Evolutionary conservation across 305 asterid species (phyloP).

Genomic region (Caryopteris hybrid): DNA sequence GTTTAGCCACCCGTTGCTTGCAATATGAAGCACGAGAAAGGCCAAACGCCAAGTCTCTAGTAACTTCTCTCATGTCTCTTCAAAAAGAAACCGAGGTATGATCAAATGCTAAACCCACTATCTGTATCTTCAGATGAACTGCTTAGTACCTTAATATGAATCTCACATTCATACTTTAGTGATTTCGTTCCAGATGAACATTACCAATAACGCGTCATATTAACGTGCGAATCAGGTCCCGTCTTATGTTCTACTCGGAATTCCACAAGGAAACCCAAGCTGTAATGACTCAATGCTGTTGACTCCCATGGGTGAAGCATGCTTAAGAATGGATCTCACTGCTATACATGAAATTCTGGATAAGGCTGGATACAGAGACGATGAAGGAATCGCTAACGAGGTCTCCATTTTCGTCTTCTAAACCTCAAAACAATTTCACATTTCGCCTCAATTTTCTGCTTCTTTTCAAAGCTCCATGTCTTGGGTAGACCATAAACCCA

Average conservation of each 20-base stretch:
- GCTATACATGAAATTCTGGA: conserved; percentile 88
- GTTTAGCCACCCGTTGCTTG: conserved; percentile 64
- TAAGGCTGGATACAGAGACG: conserved; percentile 78
- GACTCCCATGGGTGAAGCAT: conserved; percentile 86
- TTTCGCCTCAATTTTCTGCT: background rate
- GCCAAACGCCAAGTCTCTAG: conserved; percentile 53
- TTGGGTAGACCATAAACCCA: background rate
- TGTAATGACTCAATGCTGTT: conserved; percentile 40
- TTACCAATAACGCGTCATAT: no score
- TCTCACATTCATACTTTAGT: no score
- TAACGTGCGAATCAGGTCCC: conserved; percentile 71
- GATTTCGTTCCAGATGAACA: no score
- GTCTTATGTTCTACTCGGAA: conserved; percentile 58
- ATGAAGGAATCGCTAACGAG: conserved; percentile 91
- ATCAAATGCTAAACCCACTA: no score
- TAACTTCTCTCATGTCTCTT: conserved; percentile 41
- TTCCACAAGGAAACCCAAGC: conserved; percentile 47
- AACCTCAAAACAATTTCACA: background rate
- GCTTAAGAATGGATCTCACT: conserved; percentile 80
- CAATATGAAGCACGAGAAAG: conserved; percentile 70
- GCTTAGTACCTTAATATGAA: no score
- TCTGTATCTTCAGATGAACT: no score
- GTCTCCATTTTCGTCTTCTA: conserved; percentile 23
- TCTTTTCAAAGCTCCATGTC: background rate
- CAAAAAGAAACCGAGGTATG: conserved; percentile 61